Evolutionary conservation across 108 stramenopile genomes (phyloP), one percentile per base, ranked within the genome.

Genomic region (Mediolabrus comicus): DNA sequence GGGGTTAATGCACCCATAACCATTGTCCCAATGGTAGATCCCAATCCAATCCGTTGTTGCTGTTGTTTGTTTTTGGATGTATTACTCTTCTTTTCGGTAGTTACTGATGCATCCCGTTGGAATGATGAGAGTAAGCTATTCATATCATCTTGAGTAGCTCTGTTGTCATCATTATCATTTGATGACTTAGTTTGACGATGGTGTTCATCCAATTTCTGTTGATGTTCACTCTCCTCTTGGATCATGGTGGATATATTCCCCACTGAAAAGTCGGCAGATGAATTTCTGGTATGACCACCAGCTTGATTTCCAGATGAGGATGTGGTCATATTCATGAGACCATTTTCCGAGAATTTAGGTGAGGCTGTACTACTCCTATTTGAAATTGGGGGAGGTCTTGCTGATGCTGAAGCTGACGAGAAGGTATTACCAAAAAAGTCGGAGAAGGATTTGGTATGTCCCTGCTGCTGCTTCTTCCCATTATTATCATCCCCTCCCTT

Each of bases 171-270:
- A 0, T 62, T 60, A 9, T 33, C 41, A 3, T 56, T 52, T 4
- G 1, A 46, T 19, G 27, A 32, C 12, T 35, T 60, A 17, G 24
- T 29, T n/a, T n/a, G 33, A 27, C 66, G 58, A 38, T 52, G 74
- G n/a, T 75, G 74, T 22, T 77, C 60, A 30, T 56, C 62, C 28
- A 72, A 59, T 26, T 66, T 71, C 32, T 64, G 38, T 34, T 79
- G 78, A 61, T 72, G 71, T 53, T 79, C 71, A 38, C 62, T 72
- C 49, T 79, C 78, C 24, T 79, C 67, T 59, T 72, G 71, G 0
- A 79, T 72, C 78, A 79, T 72, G 34, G 66, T 49, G 43, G 78
- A 79, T 1, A 79, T 79, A 24, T 79, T 72, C n/a, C 78, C 78
- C 34, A 79, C 36, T 12, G 64, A 66, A 46, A 79, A 79, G 38